Evolutionary conservation across 2,329 filamentous ascomycete genomes (phyloP), one percentile per base, ranked within the genome.

Genomic region (Cryphonectria parasitica): DNA sequence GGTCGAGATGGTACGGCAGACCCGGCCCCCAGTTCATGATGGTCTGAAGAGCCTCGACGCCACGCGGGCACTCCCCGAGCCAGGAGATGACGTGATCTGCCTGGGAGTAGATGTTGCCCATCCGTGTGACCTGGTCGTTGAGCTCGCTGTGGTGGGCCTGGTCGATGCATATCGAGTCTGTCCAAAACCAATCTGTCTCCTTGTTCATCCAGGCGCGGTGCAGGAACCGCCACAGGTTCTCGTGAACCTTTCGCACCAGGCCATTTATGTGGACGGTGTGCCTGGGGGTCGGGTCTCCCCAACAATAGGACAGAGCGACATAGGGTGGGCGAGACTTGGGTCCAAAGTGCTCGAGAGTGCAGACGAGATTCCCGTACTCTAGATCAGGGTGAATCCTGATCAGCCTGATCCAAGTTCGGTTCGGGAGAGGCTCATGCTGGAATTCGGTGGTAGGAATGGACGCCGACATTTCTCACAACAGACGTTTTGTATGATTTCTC

Each of bases 261-360:
- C 66, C 66, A 19, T 68, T 68, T 34, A 68, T 49, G 45, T 63
- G 39, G 31, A 68, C 54, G 1, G n/a, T 49, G 45, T 64, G 66
- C 19, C 36, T 63, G 25, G 66, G 66, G 2, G 45, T 64, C 19
- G 67, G 49, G 31, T 69, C 67, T 10, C 67, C 67, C 67, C 62
- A 69, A 19, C 64, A 34, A 36, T 69, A 69, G 36, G 67, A 69
- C 2, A 69, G 62, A 15, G 67, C 67, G 34, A 69, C 62, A 36
- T 69, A 69, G 8, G 64, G 11, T 5, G 67, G 66, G 31, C 41
- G 34, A 1, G 43, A 39, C 3, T 22, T 64, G 28, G 41, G 31
- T 25, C 25, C 64, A 19, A 68, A 68, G 22, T 25, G 31, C 31
- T 68, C 28, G 11, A 68, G 31, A 1, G 66, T 56, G n/a, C 66